Percentiles rank a stretch among this genome's conserved stretches.
Evolutionary conservation across 1,139 yeast species (phyloP).

Genomic region (Eremothecium coryli): DNA sequence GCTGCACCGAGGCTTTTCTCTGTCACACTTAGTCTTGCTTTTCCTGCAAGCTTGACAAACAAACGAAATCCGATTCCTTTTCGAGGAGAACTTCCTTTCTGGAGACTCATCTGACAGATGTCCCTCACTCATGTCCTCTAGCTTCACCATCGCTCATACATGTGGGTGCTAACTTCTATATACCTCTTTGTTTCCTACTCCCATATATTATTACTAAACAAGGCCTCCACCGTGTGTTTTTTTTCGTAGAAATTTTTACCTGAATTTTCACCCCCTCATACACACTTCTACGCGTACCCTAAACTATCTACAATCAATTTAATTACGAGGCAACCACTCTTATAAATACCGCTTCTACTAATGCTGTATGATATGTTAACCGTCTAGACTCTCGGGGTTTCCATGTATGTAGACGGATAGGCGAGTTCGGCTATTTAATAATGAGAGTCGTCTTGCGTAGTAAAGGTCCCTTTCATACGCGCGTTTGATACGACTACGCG

Average conservation of each 20-base stretch:
- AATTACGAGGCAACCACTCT: no score
- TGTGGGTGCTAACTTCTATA: background rate
- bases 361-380: no score
- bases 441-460: no score
- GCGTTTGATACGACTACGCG: no score
- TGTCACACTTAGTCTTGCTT: constrained; percentile 30
- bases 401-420: no score
- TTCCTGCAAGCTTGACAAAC: constrained; percentile 29
- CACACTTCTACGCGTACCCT: background rate
- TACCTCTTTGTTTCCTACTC: background rate
- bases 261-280: background rate
- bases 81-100: constrained; percentile 6
- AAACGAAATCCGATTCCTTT: constrained; percentile 27
- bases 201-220: background rate
- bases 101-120: constrained; percentile 5
- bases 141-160: constrained; percentile 1
- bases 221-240: background rate
- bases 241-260: no score
- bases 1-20: constrained; percentile 26
- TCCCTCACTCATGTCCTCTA: constrained; percentile 3
- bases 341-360: no score
- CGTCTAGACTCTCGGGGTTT: no score
- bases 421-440: no score
- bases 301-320: no score
- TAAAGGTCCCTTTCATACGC: no score